A percentile compares a stretch with the other conserved stretches of the same genome.
phyloP scores from a whole-genome alignment of 345 rosid species.

The Nephelium lappaceum region DNA sequence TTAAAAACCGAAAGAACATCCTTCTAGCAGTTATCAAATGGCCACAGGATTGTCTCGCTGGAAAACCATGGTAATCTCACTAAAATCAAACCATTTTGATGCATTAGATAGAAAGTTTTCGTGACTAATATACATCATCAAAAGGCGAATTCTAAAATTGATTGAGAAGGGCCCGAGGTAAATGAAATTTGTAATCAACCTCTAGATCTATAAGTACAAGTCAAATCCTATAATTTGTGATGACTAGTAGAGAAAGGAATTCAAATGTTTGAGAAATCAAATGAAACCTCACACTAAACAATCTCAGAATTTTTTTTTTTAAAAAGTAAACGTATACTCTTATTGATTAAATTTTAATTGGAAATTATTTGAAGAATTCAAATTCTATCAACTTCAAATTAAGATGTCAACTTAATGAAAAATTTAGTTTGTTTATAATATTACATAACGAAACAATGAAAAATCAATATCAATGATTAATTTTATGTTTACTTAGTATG shows the following conservation, averaged over 20 bases:
- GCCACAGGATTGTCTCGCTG: background rate
- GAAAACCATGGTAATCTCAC: background rate
- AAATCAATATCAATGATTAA: too few species aligned
- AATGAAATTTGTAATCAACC: constrained; percentile 80
- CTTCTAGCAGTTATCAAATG: background rate
- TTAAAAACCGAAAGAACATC: background rate
- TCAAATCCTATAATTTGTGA: background rate
- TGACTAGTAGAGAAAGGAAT: background rate
- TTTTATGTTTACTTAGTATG: too few species aligned
- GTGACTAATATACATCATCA: constrained; percentile 54
- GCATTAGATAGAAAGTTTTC: background rate
- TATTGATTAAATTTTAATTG: too few species aligned
- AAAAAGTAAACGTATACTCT: too few species aligned
- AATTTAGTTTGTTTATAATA: too few species aligned
- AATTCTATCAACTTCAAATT: too few species aligned
- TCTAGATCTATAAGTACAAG: constrained; percentile 65
- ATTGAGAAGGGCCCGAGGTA: constrained; percentile 85
- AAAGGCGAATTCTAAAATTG: constrained; percentile 70
- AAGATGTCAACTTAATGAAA: too few species aligned
- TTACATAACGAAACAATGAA: too few species aligned
- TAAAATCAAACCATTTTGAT: constrained; percentile 6
- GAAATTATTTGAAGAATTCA: too few species aligned
- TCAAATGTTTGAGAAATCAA: background rate
- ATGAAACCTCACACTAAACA: constrained; percentile 7
- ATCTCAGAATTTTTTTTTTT: too few species aligned